Evolutionary conservation across 1,284 basidiomycete genomes (phyloP), one percentile per base, ranked within the genome.

Genomic region (Ceratobasidium papillatum): DNA sequence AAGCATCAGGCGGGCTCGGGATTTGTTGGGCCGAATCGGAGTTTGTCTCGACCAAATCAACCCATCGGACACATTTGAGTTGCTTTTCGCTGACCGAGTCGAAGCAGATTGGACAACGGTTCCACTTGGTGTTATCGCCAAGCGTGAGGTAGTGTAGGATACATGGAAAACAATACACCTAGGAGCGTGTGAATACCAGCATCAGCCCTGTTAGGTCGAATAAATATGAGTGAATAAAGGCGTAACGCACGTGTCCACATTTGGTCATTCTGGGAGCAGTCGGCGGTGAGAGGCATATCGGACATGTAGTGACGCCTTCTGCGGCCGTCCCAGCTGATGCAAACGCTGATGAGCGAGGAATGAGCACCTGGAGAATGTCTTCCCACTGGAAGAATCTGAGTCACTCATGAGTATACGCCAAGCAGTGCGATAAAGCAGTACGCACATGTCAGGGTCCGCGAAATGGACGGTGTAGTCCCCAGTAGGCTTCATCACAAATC

Each of bases 391-490:
- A 93, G 83, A 91, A 94, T 79, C 94, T 96, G 79, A 17, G 30
- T 61, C 66, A 76, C 58, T 27, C n/a, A 30, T 63, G 58, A 75
- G 36, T 19, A 12, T 34, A 17, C 12, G 62, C 45, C 52, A 41
- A 64, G 73, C 19, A 32, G 34, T 25, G 56, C 30, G 63, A 61
- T 49, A 52, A 34, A 61, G 47, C 32, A 27, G 25, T 32, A 85
- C 92, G 80, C 80, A 92, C 94, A 96, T 95, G 82, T 97, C 94
- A 41, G 94, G 95, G 82, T 98, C 96, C 62, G 94, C 94, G 81
- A 98, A 95, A 83, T 98, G 95, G 1, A 94, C 95, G 12, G 95
- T 96, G 81, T 97, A 98, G 79, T 95, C 94, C 51, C 94, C 94
- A 56, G 85, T 89, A 3, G 96, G 96, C 79, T 94, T 94, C 90